A percentile compares a stretch with the other conserved stretches of the same genome.
These are phyloP conservation scores for Cladosporium austrohemisphaericum DNA, from an alignment of 2,329 filamentous ascomycete genomes.

Conservation along the genomic window DNA sequence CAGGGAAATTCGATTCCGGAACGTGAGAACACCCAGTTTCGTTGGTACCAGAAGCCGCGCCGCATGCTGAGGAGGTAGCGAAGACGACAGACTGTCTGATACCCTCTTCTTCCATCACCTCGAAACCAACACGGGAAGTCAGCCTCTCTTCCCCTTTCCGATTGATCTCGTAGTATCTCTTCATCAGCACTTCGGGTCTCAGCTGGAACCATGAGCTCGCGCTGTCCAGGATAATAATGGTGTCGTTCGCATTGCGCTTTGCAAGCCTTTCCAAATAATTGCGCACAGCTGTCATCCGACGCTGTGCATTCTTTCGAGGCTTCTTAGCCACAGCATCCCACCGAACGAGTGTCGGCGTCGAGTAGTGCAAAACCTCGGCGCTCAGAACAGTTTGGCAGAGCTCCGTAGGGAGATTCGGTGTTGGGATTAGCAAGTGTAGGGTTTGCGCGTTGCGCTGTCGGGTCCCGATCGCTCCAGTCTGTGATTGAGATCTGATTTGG, in stretches of 20 bases:
- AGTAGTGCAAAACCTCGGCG: slow-evolving; percentile 16
- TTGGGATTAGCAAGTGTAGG: slow-evolving; percentile 10
- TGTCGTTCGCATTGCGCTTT: slow-evolving; percentile 39
- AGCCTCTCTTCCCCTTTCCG: slow-evolving; percentile 41
- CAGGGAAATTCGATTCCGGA: background rate
- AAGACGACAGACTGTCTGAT: slow-evolving; percentile 5
- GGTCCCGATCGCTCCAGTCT: too few relatives aligned
- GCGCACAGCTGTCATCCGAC: slow-evolving; percentile 16
- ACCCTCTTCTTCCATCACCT: slow-evolving; percentile 34
- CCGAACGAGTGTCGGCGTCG: slow-evolving; percentile 17
- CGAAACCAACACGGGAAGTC: slow-evolving; percentile 27
- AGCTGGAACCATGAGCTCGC: slow-evolving; percentile 62
- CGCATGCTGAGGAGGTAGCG: background rate
- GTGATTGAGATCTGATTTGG: background rate
- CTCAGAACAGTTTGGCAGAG: slow-evolving; percentile 15
- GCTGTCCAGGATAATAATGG: slow-evolving; percentile 62
- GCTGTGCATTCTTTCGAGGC: background rate
- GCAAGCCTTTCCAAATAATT: slow-evolving; percentile 17
- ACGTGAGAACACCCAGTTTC: background rate
- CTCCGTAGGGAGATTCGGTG: background rate
- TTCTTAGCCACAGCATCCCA: slow-evolving; percentile 2
- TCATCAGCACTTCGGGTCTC: slow-evolving; percentile 57
- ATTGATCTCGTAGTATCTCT: slow-evolving; percentile 55
- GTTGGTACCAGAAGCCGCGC: background rate
- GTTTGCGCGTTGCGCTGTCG: background rate